Conservation (phyloP, 805 yeast genomes). For the Saccharomycopsis javanensis region DNA sequence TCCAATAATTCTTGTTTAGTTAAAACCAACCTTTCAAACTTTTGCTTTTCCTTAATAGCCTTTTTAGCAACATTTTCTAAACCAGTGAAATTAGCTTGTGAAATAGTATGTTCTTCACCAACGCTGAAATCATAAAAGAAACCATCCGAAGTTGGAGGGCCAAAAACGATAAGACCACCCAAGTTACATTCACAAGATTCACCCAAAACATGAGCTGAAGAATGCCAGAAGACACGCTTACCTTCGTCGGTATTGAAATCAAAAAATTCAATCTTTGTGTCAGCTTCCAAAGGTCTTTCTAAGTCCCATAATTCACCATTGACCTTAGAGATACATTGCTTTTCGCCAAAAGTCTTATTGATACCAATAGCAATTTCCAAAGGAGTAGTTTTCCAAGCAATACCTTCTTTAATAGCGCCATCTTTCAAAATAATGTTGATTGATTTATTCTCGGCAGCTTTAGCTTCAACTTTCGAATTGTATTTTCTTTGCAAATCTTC, state of each 20-base stretch:
- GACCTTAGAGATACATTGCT: slow-evolving; percentile 85
- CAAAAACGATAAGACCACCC: slow-evolving; percentile 87
- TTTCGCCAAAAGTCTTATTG: slow-evolving; percentile 80
- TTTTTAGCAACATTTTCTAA: slow-evolving; percentile 81
- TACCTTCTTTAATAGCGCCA: slow-evolving; percentile 70
- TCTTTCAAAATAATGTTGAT: slow-evolving; percentile 80
- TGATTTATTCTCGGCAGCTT: slow-evolving; percentile 44
- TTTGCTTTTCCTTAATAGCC: slow-evolving; percentile 91
- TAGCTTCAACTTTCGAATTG: slow-evolving; percentile 59
- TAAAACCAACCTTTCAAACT: slow-evolving; percentile 86
- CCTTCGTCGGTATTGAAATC: slow-evolving; percentile 95
- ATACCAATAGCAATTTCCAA: slow-evolving; percentile 73
- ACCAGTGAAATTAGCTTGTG: slow-evolving; percentile 73
- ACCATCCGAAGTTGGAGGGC: slow-evolving; percentile 97
- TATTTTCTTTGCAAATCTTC: slow-evolving; percentile 71
- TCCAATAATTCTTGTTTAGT: slow-evolving; percentile 82
- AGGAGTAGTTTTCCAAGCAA: slow-evolving; percentile 86
- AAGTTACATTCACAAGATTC: slow-evolving; percentile 95
- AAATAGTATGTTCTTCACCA: slow-evolving; percentile 60
- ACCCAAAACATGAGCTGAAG: slow-evolving; percentile 96
- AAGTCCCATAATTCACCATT: slow-evolving; percentile 91
- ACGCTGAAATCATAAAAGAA: slow-evolving; percentile 95
- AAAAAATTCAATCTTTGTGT: slow-evolving; percentile 60
- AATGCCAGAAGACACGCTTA: slow-evolving; percentile 95
- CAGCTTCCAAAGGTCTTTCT: slow-evolving; percentile 81